phyloP scores from a whole-genome alignment of 768 basidiomycete species.

The Solioccasus polychromus region DNA sequence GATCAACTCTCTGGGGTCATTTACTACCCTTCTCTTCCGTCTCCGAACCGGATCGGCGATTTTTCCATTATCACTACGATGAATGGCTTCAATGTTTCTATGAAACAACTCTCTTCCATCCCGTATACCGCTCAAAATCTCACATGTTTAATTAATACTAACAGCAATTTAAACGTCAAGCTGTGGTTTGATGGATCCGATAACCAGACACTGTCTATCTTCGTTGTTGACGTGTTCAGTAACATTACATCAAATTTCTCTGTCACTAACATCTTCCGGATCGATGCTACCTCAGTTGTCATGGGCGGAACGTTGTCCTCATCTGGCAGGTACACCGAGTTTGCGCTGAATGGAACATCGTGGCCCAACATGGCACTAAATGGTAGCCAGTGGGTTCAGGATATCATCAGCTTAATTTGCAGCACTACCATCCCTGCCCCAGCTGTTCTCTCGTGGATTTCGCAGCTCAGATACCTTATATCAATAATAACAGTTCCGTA shows the following conservation, averaged over 20 bases:
- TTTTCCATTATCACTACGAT: slow-evolving; percentile 2
- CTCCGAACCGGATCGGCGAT: background rate
- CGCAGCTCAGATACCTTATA: background rate
- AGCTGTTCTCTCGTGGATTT: slow-evolving; percentile 6
- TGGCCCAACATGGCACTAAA: slow-evolving; percentile 8
- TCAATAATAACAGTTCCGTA: too few species aligned
- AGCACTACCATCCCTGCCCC: background rate
- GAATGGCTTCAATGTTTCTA: slow-evolving; percentile 16
- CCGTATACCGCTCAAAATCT: slow-evolving; percentile 12
- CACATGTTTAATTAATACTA: background rate
- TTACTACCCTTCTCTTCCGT: slow-evolving; percentile 15
- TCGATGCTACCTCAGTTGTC: slow-evolving; percentile 10
- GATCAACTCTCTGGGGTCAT: background rate
- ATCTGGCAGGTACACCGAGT: slow-evolving; percentile 6
- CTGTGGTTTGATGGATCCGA: slow-evolving; percentile 8
- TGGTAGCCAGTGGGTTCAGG: slow-evolving; percentile 14
- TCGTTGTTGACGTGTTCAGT: background rate
- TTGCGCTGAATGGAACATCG: slow-evolving; percentile 15
- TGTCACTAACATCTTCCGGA: background rate
- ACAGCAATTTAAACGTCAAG: too few species aligned
- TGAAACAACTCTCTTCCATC: slow-evolving; percentile 10
- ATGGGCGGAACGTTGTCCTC: slow-evolving; percentile 8
- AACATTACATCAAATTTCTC: background rate
- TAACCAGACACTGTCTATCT: slow-evolving; percentile 10
- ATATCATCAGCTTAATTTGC: slow-evolving; percentile 16